Percentiles rank a stretch among this genome's conserved stretches.
phyloP scores from a whole-genome alignment of 371 early-diverging fungal species.

The Mucor sp. region DNA sequence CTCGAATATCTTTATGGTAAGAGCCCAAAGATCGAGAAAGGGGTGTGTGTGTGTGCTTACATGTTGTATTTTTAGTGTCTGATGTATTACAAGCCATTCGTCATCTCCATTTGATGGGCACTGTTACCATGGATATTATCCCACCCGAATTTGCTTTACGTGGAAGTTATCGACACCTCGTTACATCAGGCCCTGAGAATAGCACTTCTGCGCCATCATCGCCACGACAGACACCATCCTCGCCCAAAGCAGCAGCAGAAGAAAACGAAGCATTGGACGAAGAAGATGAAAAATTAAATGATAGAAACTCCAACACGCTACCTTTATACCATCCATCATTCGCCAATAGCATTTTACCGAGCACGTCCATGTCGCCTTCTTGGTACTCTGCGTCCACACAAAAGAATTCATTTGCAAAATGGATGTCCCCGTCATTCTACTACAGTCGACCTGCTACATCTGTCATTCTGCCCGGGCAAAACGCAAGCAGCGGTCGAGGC shows the following conservation, averaged over 20 bases:
- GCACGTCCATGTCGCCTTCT: constrained; percentile 50
- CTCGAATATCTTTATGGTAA: constrained; percentile 51
- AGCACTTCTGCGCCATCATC: constrained; percentile 15
- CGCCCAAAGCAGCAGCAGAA: not conserved
- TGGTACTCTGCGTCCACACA: constrained; percentile 54
- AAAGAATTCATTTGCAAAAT: constrained; percentile 47
- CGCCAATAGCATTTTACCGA: constrained; percentile 44
- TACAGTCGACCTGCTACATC: constrained; percentile 50
- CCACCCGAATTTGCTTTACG: constrained; percentile 51
- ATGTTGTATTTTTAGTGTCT: constrained; percentile 22
- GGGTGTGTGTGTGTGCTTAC: not conserved
- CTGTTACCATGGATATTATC: constrained; percentile 48
- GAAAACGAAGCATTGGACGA: constrained; percentile 13
- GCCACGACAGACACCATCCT: constrained; percentile 8
- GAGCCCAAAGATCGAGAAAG: not conserved
- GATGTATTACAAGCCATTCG: constrained; percentile 46
- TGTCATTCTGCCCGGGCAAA: constrained; percentile 32
- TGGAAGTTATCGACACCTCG: constrained; percentile 37
- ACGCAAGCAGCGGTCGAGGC: not conserved
- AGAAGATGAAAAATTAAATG: constrained; percentile 10
- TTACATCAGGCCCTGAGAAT: constrained; percentile 11
- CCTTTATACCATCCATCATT: constrained; percentile 47
- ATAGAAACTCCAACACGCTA: constrained; percentile 7
- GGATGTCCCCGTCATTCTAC: constrained; percentile 57
- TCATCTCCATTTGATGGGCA: constrained; percentile 38